A percentile compares a stretch with the other conserved stretches of the same genome.
Conservation (phyloP, 2,329 filamentous ascomycete species). For the Colletotrichum sp. region DNA sequence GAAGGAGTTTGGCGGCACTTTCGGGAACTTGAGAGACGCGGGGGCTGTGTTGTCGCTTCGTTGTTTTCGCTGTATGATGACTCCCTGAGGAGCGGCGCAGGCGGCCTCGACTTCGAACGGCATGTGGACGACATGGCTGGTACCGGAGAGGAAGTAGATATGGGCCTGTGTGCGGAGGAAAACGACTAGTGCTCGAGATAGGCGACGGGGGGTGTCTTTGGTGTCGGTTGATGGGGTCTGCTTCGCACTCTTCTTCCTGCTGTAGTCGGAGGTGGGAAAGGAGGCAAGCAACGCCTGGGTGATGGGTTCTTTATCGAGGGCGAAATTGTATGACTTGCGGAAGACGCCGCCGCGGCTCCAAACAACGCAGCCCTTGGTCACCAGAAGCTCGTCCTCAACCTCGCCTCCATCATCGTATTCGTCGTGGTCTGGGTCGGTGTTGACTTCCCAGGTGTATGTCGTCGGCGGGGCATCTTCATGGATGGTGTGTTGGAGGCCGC, state of each 20-base stretch:
- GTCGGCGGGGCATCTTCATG: conserved; percentile 74
- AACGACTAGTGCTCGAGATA: conserved; percentile 80
- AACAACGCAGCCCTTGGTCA: conserved; percentile 77
- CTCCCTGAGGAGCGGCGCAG: conserved; percentile 80
- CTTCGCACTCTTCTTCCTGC: conserved; percentile 22
- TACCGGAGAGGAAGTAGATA: conserved; percentile 87
- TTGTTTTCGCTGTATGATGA: conserved; percentile 85
- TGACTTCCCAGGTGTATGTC: conserved; percentile 79
- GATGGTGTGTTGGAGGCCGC: conserved; percentile 82
- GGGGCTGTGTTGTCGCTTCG: conserved; percentile 54
- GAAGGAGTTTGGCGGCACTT: conserved; percentile 83
- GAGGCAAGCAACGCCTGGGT: conserved; percentile 85
- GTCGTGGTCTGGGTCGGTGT: conserved; percentile 36
- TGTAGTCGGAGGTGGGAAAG: conserved; percentile 67
- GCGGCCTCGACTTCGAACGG: conserved; percentile 93
- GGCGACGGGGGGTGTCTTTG: conserved; percentile 22
- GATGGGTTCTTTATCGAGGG: conserved; percentile 84
- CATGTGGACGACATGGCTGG: conserved; percentile 88
- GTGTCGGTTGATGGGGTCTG: neutral
- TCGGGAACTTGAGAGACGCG: conserved; percentile 60
- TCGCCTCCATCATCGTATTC: conserved; percentile 40
- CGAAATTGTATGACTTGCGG: conserved; percentile 84
- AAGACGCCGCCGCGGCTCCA: conserved; percentile 90
- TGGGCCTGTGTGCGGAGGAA: conserved; percentile 93
- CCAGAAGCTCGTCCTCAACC: conserved; percentile 80